Evolutionary conservation across 192 early-diverging fungal genomes (phyloP), one percentile per base, ranked within the genome.

Genomic region (Coemansia sp.): DNA sequence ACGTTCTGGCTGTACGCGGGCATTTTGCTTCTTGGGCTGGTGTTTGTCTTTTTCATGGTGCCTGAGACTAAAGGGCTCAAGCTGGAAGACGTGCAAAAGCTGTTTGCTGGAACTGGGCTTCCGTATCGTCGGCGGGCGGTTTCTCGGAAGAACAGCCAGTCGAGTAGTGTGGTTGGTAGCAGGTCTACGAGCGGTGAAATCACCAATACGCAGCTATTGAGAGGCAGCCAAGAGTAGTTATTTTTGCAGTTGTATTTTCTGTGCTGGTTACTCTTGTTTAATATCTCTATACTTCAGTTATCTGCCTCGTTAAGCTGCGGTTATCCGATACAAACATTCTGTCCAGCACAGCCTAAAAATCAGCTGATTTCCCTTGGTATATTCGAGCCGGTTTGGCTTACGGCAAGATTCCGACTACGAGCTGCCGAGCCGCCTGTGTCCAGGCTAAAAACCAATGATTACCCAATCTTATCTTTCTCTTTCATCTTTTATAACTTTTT

Each of bases 1-100:
- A 80, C 77, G 38, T 80, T 80, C 60, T 80, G 77, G 77, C 67
- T 80, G 17, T 80, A 74, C n/a, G 77, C 77, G 1, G 71, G 77
- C n/a, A 71, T 80, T 20, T 21, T 74, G 31, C 49, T 73, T 3
- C 38, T 74, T 20, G 72, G 71, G 0, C 44, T 80, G 37, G 34
- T 58, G 15, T 70, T 80, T 55, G 68, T 80, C 12, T 70, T 67
- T 21, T 55, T 70, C 21, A 49, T 70, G 64, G 71, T 80, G 50
- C 77, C 71, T 14, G 77, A 80, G 62, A 80, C 77, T 4, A 80
- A 80, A 64, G 77, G 77, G 2, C 68, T 80, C 20, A 71, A 68
- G 62, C 72, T 80, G 28, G 77, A 80, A 46, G 71, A 80, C 52
- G 72, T 80, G 31, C 77, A 80, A 62, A 53, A 62, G 47, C 46